Base-by-base conservation (phyloP, 1,284 basidiomycete genomes). In the Apiotrichum laibachii region DNA sequence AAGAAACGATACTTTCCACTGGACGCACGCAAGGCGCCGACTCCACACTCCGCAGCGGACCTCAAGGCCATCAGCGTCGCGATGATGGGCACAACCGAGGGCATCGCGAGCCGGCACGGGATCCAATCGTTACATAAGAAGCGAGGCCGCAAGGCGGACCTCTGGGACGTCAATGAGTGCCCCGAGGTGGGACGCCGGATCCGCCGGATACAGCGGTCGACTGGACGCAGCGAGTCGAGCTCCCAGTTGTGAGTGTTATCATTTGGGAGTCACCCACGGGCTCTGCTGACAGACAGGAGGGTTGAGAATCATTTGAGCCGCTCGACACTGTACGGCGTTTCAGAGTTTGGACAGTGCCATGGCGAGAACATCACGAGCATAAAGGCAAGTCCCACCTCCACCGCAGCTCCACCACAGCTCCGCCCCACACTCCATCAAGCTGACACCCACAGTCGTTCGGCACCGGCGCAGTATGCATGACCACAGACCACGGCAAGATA, bases 401-500 rank as follows among this genome's bases (percentile, higher is more conserved):
- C n/a, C n/a, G n/a, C n/a, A n/a, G n/a, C n/a, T n/a, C n/a, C n/a
- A n/a, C n/a, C n/a, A n/a, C n/a, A n/a, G n/a, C n/a, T n/a, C n/a
- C n/a, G n/a, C n/a, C n/a, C n/a, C n/a, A n/a, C n/a, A n/a, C n/a
- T n/a, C n/a, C n/a, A n/a, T n/a, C 10, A 12, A 42, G 21, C 47
- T 53, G 19, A 53, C 51, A n/a, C 19, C 35, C n/a, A 0, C 26
- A 58, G 53, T 35, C 54, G 18, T 50, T 34, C 15, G 31, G 16
- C 16, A 39, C 45, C 1, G 46, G 58, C 7, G 60, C 58, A 7
- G 50, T 56, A 16, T 55, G 50, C 35, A 53, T 65, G 15, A 70
- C 70, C 1, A 76, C 73, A 0, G 73, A 73, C 59, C 67, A 69
- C 45, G 73, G 73, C 11, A 70, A 70, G 56, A 56, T 76, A 31